These are phyloP conservation scores for Candida tammaniensis DNA, from an alignment of 805 yeast genomes.

Conservation along the genomic window DNA sequence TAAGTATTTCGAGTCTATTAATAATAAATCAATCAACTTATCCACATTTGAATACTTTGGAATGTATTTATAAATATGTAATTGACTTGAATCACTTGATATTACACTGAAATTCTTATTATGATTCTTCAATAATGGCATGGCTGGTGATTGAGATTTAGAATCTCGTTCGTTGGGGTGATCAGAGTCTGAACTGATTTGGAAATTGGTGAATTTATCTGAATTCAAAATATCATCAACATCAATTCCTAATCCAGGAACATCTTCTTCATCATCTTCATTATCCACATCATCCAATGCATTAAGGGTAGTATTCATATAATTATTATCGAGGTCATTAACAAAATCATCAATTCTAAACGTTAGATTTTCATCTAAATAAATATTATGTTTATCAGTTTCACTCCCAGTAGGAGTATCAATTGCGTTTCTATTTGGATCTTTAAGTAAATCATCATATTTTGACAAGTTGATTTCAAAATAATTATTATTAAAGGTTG, in stretches of 20 bases:
- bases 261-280: constrained; percentile 33
- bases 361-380: constrained; percentile 29
- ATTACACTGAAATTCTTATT: constrained; percentile 13
- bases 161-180: not conserved
- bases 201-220: constrained; percentile 34
- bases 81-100: constrained; percentile 16
- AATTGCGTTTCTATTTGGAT: not conserved
- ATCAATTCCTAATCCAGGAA: constrained; percentile 39
- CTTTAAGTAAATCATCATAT: constrained; percentile 28
- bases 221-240: constrained; percentile 42
- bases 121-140: no score
- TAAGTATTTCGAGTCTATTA: constrained; percentile 65
- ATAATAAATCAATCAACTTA: constrained; percentile 73
- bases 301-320: constrained; percentile 6
- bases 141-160: not conserved
- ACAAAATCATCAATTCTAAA: constrained; percentile 38
- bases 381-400: constrained; percentile 20
- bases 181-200: constrained; percentile 10
- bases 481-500: constrained; percentile 33
- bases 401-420: constrained; percentile 8
- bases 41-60: constrained; percentile 63
- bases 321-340: constrained; percentile 21
- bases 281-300: constrained; percentile 27
- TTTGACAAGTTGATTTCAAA: constrained; percentile 32
- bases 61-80: constrained; percentile 20